Conservation (phyloP, 371 early-diverging fungal genomes). For the Lichtheimia ramosa region DNA sequence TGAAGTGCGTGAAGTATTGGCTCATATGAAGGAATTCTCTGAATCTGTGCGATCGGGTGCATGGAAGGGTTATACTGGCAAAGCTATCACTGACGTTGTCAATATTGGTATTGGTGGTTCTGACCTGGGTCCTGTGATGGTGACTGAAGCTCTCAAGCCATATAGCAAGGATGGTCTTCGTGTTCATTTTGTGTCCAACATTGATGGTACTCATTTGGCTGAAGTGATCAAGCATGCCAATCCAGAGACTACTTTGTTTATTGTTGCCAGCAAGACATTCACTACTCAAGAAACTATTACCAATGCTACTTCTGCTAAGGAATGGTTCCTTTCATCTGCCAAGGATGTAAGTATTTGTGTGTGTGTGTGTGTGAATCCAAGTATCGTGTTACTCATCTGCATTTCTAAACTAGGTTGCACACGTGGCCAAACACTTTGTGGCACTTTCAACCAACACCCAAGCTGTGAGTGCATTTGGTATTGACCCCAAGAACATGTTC, state of each 20-base stretch:
- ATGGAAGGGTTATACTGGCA: slow-evolving; percentile 96
- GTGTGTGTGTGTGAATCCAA: not conserved
- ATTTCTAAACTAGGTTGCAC: slow-evolving; percentile 48
- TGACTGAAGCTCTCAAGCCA: slow-evolving; percentile 94
- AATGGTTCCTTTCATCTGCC: slow-evolving; percentile 88
- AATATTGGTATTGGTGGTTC: slow-evolving; percentile 99
- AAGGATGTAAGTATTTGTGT: slow-evolving; percentile 67
- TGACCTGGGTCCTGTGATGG: slow-evolving; percentile 99
- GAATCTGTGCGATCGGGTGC: slow-evolving; percentile 84
- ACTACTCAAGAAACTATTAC: slow-evolving; percentile 99
- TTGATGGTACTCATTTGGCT: slow-evolving; percentile 97
- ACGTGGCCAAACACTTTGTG: slow-evolving; percentile 98
- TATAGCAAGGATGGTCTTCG: slow-evolving; percentile 78
- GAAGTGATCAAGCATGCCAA: slow-evolving; percentile 85
- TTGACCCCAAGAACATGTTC: slow-evolving; percentile 94
- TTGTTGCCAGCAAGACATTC: slow-evolving; percentile 98
- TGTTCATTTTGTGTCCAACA: slow-evolving; percentile 97
- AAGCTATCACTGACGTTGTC: slow-evolving; percentile 92
- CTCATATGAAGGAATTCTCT: slow-evolving; percentile 88
- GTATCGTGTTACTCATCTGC: slow-evolving; percentile 9
- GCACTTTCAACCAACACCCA: slow-evolving; percentile 97
- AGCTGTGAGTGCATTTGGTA: slow-evolving; percentile 91
- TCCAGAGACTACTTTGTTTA: slow-evolving; percentile 94
- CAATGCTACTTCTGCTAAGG: slow-evolving; percentile 93
- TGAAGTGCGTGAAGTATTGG: slow-evolving; percentile 91